Percentiles rank a stretch among this genome's conserved stretches.
Conservation (phyloP, 441 rosid genomes). For the Arabidopsis hybrid region DNA sequence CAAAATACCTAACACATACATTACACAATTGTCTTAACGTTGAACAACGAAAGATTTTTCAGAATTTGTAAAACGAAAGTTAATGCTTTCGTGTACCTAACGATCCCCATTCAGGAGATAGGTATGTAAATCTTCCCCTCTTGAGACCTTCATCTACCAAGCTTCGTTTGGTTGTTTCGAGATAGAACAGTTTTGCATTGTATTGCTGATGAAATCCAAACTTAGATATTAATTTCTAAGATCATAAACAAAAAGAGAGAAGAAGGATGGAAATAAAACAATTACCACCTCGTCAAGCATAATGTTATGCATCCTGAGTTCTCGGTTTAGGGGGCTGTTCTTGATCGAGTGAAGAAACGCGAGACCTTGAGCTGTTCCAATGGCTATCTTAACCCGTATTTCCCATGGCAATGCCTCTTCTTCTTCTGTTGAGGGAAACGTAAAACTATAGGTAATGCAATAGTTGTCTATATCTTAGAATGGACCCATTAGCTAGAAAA, state of each 20-base stretch:
- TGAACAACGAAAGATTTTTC: not conserved
- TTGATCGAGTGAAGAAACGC: not conserved
- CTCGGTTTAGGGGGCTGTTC: not conserved
- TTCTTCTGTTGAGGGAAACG: not conserved
- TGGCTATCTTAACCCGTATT: not conserved
- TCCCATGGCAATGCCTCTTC: not conserved
- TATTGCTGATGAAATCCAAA: conserved; percentile 33
- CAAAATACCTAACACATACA: not conserved
- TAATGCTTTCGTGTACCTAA: conserved; percentile 5
- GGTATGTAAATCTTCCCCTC: not conserved
- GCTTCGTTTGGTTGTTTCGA: not conserved
- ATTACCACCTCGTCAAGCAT: not conserved
- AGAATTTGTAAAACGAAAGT: not conserved
- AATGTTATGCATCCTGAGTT: not conserved
- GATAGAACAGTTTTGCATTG: conserved; percentile 27
- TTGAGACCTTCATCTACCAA: not conserved
- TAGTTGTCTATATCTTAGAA: not conserved
- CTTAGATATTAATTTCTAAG: not conserved
- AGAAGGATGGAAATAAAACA: not conserved
- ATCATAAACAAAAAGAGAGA: not conserved
- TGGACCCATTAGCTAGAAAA: not conserved
- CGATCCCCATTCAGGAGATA: not conserved
- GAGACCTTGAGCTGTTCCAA: not conserved
- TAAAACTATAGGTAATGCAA: not conserved
- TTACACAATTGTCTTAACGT: not conserved